Evolutionary conservation across 805 yeast genomes (phyloP).

Genomic region (Wickerhamiella lipophila): DNA sequence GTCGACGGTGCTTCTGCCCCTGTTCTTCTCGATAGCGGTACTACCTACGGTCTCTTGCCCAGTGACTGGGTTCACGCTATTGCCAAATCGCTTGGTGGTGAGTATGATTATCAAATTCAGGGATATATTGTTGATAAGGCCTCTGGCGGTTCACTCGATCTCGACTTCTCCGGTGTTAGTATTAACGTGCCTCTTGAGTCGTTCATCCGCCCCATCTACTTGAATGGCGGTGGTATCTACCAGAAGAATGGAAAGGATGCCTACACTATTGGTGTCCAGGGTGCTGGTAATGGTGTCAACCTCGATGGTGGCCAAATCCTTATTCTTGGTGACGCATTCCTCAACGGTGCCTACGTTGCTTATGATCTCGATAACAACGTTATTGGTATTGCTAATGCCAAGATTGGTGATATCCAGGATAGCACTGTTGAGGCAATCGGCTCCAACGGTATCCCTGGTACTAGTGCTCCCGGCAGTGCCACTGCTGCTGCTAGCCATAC

Average conservation of each 20-base stretch:
- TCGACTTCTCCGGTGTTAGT: constrained; percentile 9
- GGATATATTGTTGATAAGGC: constrained; percentile 28
- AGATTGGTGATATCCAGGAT: constrained; percentile 10
- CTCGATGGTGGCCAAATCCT: constrained; percentile 16
- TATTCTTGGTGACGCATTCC: constrained; percentile 52
- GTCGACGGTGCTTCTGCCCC: constrained; percentile 9
- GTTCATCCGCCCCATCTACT: constrained; percentile 16
- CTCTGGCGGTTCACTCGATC: constrained; percentile 1
- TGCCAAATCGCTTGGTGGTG: constrained; percentile 29
- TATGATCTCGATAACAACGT: constrained; percentile 47
- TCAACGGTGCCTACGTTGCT: constrained; percentile 52
- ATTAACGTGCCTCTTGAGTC: constrained; percentile 16
- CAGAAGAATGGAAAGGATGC: constrained; percentile 17
- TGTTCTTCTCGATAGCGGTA: constrained; percentile 18
- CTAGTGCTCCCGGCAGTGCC: constrained; percentile 22
- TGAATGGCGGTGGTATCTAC: constrained; percentile 14
- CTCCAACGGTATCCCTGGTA: constrained; percentile 18
- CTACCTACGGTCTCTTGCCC: constrained; percentile 22
- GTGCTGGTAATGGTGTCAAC: neutral
- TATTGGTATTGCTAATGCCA: constrained; percentile 39
- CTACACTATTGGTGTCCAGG: neutral
- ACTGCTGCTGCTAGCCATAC: constrained; percentile 16
- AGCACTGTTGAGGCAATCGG: constrained; percentile 20
- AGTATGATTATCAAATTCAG: constrained; percentile 24
- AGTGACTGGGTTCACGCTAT: constrained; percentile 10